These are phyloP conservation scores for Trichoderma virens DNA, from an alignment of 495 filamentous ascomycete species.

Conservation along the genomic window DNA sequence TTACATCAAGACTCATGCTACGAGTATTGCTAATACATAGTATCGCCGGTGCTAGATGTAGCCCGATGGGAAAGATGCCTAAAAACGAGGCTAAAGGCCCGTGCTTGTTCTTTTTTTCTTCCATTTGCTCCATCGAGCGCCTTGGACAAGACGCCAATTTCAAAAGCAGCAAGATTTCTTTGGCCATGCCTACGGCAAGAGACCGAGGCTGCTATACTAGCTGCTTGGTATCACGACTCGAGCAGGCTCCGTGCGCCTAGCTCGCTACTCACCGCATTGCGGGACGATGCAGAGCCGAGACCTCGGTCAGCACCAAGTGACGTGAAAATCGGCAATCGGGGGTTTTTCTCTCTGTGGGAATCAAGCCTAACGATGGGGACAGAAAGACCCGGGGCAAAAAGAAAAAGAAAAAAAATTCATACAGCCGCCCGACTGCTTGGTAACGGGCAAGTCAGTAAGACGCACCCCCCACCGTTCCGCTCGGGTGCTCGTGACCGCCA, in stretches of 20 bases:
- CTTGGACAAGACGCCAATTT: neutral
- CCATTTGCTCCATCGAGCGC: neutral
- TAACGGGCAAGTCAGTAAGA: neutral
- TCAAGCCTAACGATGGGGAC: too few relatives aligned
- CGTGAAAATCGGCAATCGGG: conserved; percentile 2
- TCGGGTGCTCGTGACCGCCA: neutral
- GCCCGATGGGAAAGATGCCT: neutral
- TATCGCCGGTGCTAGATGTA: too few relatives aligned
- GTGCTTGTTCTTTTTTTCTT: neutral
- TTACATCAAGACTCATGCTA: too few relatives aligned
- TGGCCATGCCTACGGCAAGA: too few relatives aligned
- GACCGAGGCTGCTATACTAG: neutral
- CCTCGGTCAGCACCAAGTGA: neutral
- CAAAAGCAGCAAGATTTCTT: too few relatives aligned
- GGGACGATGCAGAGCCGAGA: conserved; percentile 5
- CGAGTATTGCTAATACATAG: too few relatives aligned
- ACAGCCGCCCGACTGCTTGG: neutral
- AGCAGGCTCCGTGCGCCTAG: neutral
- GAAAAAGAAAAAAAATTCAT: neutral
- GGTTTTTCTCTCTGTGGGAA: too few relatives aligned
- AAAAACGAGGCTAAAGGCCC: neutral
- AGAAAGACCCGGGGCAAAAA: neutral
- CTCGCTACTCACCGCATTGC: conserved; percentile 7
- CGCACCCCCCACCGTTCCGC: neutral
- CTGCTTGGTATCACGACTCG: neutral